Base-by-base conservation (phyloP, 2,329 filamentous ascomycete species). In the Fonsecaea nubica region DNA sequence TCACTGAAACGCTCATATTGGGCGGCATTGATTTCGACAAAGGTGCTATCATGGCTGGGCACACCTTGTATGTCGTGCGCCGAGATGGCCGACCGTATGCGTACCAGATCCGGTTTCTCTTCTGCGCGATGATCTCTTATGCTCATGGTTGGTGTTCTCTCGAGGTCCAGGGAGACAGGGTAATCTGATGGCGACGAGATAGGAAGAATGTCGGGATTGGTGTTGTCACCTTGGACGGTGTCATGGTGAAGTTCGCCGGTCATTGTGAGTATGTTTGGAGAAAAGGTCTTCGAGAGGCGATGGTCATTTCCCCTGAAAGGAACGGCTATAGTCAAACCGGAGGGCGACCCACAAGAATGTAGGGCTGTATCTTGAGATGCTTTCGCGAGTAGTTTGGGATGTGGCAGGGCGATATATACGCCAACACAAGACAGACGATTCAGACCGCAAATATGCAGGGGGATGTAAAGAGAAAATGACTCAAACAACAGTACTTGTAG, bases 1-100 rank as follows among this genome's bases (percentile, higher is more conserved):
- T 79, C 77, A 0, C 88, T 84, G 67, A 93, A 84, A 18, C 84
- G 84, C 72, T 89, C 84, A 79, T 93, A 94, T 67, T 86, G 78
- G 53, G 84, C 83, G 40, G 85, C 84, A 62, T 82, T 80, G 50
- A 75, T 71, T 65, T 84, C 71, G 48, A 68, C 50, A 42, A 62
- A 72, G 2, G 69, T 69, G 33, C 68, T 70, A 42, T 36, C 59
- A 53, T 70, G 66, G 21, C 62, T 70, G 15, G 68, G 64, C 15
- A 71, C 60, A 35, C 62, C 66, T 25, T 69, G 63, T 13, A 72
- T 72, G 53, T 72, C 71, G 48, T 72, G 69, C 35, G 77, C 73
- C 0, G 77, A 77, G 42, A 76, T 62, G 55, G 76, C 75, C 55
- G 76, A 79, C 35, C 68, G 75, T 15, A 77, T 70, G 13, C 73